phyloP scores from a whole-genome alignment of 108 stramenopile genomes.

The Epipyxis sp. region DNA sequence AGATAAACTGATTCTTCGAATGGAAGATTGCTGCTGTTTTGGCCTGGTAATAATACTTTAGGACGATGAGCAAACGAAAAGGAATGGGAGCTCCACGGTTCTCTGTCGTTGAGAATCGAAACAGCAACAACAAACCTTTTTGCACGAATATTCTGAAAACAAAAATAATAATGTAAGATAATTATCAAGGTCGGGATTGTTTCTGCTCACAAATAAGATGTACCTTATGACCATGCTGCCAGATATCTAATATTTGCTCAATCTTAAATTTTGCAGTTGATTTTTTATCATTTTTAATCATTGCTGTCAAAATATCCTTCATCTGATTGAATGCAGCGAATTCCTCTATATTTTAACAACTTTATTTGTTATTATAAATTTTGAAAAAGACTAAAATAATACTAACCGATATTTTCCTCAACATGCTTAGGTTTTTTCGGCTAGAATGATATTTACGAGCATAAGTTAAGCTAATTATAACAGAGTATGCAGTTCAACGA shows the following conservation, averaged over 20 bases:
- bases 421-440: conserved; percentile 25
- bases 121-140: conserved; percentile 2
- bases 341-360: conserved; percentile 24
- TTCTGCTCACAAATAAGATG: background rate
- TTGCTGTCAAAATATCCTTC: background rate
- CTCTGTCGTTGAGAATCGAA: background rate
- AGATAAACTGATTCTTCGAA: too few relatives aligned
- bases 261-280: background rate
- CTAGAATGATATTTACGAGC: background rate
- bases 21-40: too few relatives aligned
- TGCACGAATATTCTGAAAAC: background rate
- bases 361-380: background rate
- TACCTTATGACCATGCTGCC: conserved; percentile 27
- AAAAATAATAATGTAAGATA: too few relatives aligned
- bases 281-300: background rate
- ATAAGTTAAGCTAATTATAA: background rate
- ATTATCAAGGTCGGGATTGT: too few relatives aligned
- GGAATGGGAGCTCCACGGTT: too few relatives aligned
- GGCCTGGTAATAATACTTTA: too few relatives aligned
- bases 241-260: conserved; percentile 11
- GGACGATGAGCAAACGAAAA: too few relatives aligned
- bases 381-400: too few relatives aligned
- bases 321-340: background rate
- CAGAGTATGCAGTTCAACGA: background rate
- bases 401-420: too few relatives aligned